Percentiles rank a stretch among this genome's conserved stretches.
These are phyloP conservation scores for Phytophthora multivora DNA, from an alignment of 352 stramenopile genomes.

Conservation along the genomic window DNA sequence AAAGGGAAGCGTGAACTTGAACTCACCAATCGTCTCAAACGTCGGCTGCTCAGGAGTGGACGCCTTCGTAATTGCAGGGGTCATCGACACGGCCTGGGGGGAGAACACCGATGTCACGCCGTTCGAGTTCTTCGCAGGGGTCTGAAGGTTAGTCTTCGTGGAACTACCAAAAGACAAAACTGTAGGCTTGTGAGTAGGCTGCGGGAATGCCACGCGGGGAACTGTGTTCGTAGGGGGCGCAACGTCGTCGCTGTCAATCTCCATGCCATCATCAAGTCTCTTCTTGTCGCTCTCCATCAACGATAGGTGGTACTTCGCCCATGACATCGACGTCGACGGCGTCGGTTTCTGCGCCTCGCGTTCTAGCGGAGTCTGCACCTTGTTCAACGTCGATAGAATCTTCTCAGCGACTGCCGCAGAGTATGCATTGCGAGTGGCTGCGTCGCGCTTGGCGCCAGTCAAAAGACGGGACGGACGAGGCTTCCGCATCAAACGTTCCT, in stretches of 20 bases:
- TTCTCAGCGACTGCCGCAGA: slow-evolving; percentile 79
- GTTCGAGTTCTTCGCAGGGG: too few species aligned
- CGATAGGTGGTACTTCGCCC: slow-evolving; percentile 85
- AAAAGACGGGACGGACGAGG: slow-evolving; percentile 71
- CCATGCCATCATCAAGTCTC: slow-evolving; percentile 24
- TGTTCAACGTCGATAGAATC: slow-evolving; percentile 82
- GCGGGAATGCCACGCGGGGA: slow-evolving; percentile 47
- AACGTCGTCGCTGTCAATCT: slow-evolving; percentile 42
- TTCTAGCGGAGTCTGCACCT: slow-evolving; percentile 81
- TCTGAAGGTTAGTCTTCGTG: too few species aligned
- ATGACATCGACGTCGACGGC: slow-evolving; percentile 79
- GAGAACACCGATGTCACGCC: slow-evolving; percentile 31
- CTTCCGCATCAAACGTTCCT: slow-evolving; percentile 63
- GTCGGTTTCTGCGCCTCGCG: slow-evolving; percentile 74
- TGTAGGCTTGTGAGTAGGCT: slow-evolving; percentile 14
- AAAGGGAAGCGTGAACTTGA: slow-evolving; percentile 60
- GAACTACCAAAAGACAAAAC: slow-evolving; percentile 15
- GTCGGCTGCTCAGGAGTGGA: slow-evolving; percentile 10
- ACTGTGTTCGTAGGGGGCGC: slow-evolving; percentile 60
- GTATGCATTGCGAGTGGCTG: slow-evolving; percentile 63
- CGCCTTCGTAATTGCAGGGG: slow-evolving; percentile 25
- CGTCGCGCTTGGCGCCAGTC: slow-evolving; percentile 71
- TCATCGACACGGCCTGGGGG: slow-evolving; percentile 44
- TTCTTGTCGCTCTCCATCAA: slow-evolving; percentile 41
- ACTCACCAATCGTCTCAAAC: slow-evolving; percentile 41